Evolutionary conservation across 2,329 filamentous ascomycete species (phyloP).

Genomic region (Colletotrichum tofieldiae): DNA sequence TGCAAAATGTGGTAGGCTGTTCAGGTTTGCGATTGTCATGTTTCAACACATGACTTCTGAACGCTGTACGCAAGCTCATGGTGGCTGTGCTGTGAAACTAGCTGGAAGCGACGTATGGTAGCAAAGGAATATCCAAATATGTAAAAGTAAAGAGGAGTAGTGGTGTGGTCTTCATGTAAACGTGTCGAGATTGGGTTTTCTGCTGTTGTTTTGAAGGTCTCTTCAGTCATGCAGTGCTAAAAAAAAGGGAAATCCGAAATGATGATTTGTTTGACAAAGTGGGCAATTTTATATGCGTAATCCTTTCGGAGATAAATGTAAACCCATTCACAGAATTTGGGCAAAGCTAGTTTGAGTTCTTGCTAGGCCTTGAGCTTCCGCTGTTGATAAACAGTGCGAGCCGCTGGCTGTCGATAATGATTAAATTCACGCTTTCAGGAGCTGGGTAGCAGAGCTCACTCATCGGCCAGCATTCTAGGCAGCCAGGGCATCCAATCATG

Average conservation of each 20-base stretch:
- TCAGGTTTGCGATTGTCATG: no score
- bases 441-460: neutral
- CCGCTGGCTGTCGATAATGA: no score
- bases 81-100: accelerated
- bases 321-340: no score
- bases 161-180: no score
- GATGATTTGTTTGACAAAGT: no score
- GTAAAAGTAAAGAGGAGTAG: no score
- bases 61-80: neutral
- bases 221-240: neutral
- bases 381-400: neutral
- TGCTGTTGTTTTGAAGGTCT: neutral
- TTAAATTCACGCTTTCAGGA: no score
- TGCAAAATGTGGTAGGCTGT: no score
- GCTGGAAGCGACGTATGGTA: no score
- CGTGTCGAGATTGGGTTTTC: neutral
- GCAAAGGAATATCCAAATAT: no score
- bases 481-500: neutral
- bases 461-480: neutral
- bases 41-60: neutral
- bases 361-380: no score
- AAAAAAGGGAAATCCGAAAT: no score
- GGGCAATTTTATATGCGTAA: neutral
- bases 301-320: slow-evolving; percentile 1
- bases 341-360: neutral